phyloP scores from a whole-genome alignment of 2,329 filamentous ascomycete species.

The Fusarium liriodendri region DNA sequence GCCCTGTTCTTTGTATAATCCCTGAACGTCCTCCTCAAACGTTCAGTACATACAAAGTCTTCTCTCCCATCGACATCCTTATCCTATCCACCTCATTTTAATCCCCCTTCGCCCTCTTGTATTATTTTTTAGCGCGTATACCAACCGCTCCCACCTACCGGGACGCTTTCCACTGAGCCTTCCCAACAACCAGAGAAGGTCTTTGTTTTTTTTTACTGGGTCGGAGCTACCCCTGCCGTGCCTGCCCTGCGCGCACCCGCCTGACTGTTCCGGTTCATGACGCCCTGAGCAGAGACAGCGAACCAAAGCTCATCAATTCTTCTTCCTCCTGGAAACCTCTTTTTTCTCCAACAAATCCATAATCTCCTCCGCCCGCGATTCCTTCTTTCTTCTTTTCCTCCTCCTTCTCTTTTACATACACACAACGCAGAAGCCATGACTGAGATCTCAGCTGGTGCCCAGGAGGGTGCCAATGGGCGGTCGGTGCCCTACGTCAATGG shows the following conservation, averaged over 20 bases:
- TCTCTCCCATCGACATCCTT: conserved; percentile 10
- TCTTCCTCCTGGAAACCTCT: conserved; percentile 17
- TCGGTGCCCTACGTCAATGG: conserved; percentile 67
- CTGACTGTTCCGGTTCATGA: conserved; percentile 42
- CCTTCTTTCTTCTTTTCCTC: conserved; percentile 5
- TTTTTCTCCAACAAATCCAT: conserved; percentile 29
- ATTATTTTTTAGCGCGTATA: conserved; percentile 46
- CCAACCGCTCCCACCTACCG: conserved; percentile 20
- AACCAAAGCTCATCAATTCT: conserved; percentile 29
- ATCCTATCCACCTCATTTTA: conserved; percentile 31
- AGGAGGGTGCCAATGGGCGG: conserved; percentile 58
- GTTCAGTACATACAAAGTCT: conserved; percentile 22
- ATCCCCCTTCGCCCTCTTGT: conserved; percentile 40
- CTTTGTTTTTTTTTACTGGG: conserved; percentile 35
- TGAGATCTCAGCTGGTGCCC: conserved; percentile 55
- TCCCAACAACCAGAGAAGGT: conserved; percentile 34
- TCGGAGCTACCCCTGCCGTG: conserved; percentile 43
- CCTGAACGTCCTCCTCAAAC: conserved; percentile 17
- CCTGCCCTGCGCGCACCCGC: conserved; percentile 29
- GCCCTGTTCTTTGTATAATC: conserved; percentile 32
- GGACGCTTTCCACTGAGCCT: conserved; percentile 22
- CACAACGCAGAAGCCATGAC: conserved; percentile 57
- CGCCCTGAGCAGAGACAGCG: conserved; percentile 39
- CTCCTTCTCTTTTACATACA: conserved; percentile 38
- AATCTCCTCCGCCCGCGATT: conserved; percentile 15